Base-by-base conservation (phyloP, 176 grass and related monocot genomes). In the Paspalum vaginatum region DNA sequence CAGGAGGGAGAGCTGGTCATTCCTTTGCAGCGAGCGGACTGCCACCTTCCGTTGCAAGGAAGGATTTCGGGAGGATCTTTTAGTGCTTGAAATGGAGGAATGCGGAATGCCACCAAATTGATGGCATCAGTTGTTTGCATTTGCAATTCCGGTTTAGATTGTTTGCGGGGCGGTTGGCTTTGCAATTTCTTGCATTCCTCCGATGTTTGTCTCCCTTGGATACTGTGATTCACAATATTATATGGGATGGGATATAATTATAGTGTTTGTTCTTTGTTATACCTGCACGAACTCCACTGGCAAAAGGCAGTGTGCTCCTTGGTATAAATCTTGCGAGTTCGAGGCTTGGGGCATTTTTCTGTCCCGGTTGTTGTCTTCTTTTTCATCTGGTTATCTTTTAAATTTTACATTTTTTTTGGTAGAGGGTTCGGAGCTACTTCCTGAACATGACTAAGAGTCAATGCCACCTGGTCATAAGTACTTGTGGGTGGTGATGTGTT, bases 21-120 rank as follows among this genome's bases (percentile, higher is more conserved):
- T 77, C 90, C 1, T 79, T 91, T 76, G 70, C 78, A 67, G 85
- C 89, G 66, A 85, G 88, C 20, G 79, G 83, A 66, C 62, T 93
- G 76, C 88, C 88, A 52, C 79, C 88, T 25, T 79, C 84, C 41
- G 72, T 82, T 59, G 63, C 79, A 64, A 91, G 92, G 82, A 93
- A 91, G 72, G 93, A 99, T 74, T 89, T 86, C 15, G 90, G 93
- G 65, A 94, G 89, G 79, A 91, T 98, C 60, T 93, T 89, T 38
- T 93, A 87, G 83, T n/a, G 14, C 52, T 70, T 37, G 68, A 80
- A 21, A 38, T 65, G 68, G 68, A 70, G 82, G 68, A 86, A 79
- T 53, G 86, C 53, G 53, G 53, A 84, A 79, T 68, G 84, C 69
- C 86, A 90, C 94, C 83, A 81, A 76, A 82, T 98, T 89, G 80